Conservation (phyloP, 352 stramenopile genomes). For the Thraustotheca clavata region DNA sequence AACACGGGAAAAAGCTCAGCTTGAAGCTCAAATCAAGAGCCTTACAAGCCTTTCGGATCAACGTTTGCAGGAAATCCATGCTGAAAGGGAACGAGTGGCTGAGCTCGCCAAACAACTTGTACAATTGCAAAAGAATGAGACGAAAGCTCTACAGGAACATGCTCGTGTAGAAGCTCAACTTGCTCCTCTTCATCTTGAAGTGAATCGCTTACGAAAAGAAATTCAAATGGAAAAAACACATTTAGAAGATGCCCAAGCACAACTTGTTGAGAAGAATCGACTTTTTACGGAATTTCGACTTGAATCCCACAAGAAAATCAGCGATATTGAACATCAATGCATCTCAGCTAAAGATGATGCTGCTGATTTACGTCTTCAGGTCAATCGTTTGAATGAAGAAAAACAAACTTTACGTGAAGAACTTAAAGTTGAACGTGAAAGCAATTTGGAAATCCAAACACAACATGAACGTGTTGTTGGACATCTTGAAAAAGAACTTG, state of each 20-base stretch:
- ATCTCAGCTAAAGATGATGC: conserved; percentile 47
- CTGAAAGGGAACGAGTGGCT: conserved; percentile 37
- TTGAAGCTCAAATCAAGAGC: conserved; percentile 40
- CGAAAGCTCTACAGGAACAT: conserved; percentile 49
- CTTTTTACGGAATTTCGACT: conserved; percentile 52
- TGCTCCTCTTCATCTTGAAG: conserved; percentile 38
- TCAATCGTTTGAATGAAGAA: conserved; percentile 52
- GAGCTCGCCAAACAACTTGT: conserved; percentile 50
- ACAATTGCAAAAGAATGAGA: conserved; percentile 45
- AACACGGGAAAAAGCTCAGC: conserved; percentile 42
- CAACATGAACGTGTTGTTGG: conserved; percentile 53
- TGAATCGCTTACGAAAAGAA: conserved; percentile 45
- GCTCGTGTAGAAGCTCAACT: conserved; percentile 53
- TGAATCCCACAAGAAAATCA: conserved; percentile 37
- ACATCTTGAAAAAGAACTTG: conserved; percentile 55
- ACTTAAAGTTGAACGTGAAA: conserved; percentile 34
- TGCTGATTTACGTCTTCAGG: conserved; percentile 24
- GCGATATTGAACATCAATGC: conserved; percentile 42
- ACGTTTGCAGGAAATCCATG: conserved; percentile 49
- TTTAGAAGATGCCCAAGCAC: conserved; percentile 48
- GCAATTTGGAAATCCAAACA: conserved; percentile 33
- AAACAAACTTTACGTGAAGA: conserved; percentile 50
- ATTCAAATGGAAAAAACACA: conserved; percentile 43
- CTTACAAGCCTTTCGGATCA: conserved; percentile 44
- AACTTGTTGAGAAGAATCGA: conserved; percentile 58